Conservation (phyloP, 1,284 basidiomycete species). For the Ganoderma lingzhi region DNA sequence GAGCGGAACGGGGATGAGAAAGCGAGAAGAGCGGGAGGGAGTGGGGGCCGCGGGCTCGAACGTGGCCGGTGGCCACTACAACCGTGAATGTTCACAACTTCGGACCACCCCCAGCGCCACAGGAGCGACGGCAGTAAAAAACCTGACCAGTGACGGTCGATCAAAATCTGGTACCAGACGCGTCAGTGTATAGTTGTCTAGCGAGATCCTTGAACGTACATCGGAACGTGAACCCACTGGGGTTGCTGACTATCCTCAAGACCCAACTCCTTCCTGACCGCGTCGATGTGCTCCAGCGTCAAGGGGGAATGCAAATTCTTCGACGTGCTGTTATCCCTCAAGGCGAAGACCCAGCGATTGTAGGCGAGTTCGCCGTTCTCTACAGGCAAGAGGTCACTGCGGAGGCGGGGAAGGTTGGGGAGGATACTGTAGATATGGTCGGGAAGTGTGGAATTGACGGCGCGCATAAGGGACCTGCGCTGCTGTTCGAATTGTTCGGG, state of each 20-base stretch:
- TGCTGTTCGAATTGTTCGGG: neutral
- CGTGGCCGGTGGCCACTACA: no score
- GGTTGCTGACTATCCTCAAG: no score
- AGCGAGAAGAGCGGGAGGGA: no score
- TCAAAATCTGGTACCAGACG: no score
- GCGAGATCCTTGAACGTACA: neutral
- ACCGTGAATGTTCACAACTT: no score
- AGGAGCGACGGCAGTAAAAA: no score
- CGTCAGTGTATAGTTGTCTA: neutral
- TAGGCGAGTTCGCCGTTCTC: neutral
- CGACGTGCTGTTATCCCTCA: neutral
- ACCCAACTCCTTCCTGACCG: neutral
- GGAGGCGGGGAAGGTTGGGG: neutral
- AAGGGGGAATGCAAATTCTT: neutral
- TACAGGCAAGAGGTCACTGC: neutral
- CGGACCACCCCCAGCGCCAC: no score
- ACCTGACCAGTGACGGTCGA: no score
- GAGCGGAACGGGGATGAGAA: no score
- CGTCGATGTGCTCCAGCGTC: neutral
- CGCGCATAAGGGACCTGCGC: neutral
- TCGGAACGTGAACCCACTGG: neutral
- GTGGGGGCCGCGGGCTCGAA: no score
- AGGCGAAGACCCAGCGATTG: neutral
- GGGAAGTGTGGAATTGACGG: neutral
- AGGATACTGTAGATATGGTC: neutral